Evolutionary conservation across 768 basidiomycete species (phyloP).

Genomic region (Saitozyma sp.): DNA sequence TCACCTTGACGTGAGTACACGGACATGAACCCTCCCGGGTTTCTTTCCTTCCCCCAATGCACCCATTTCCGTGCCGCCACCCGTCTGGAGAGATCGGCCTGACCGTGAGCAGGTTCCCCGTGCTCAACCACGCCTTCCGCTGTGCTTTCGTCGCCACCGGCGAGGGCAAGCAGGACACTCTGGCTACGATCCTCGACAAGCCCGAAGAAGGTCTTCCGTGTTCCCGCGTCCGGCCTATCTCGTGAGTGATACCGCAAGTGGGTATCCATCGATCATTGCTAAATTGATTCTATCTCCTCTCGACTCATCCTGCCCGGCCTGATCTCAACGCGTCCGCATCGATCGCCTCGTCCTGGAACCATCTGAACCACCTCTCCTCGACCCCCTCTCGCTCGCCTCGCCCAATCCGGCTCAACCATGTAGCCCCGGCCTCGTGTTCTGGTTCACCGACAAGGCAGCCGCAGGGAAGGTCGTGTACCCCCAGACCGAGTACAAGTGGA

Average conservation of each 20-base stretch:
- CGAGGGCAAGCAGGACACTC: slow-evolving; percentile 72
- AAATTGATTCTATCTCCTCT: not conserved
- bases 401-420: not conserved
- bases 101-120: slow-evolving; percentile 39
- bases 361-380: no score
- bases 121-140: slow-evolving; percentile 59
- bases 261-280: not conserved
- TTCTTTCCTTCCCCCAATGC: slow-evolving; percentile 42
- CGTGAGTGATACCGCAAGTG: slow-evolving; percentile 24
- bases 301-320: no score
- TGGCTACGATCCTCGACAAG: slow-evolving; percentile 72
- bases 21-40: slow-evolving; percentile 70
- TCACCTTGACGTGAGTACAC: slow-evolving; percentile 73
- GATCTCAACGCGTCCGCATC: no score
- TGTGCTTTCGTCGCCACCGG: slow-evolving; percentile 89
- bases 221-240: slow-evolving; percentile 71
- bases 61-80: no score
- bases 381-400: not conserved
- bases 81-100: slow-evolving; percentile 3
- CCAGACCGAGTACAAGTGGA: slow-evolving; percentile 44
- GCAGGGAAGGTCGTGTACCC: slow-evolving; percentile 53
- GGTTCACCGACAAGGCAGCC: slow-evolving; percentile 92
- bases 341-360: no score
- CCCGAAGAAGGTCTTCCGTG: slow-evolving; percentile 80
- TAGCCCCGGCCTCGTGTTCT: slow-evolving; percentile 79